Base-by-base conservation (phyloP, 495 filamentous ascomycete species). In the Hypoxylon rickii region DNA sequence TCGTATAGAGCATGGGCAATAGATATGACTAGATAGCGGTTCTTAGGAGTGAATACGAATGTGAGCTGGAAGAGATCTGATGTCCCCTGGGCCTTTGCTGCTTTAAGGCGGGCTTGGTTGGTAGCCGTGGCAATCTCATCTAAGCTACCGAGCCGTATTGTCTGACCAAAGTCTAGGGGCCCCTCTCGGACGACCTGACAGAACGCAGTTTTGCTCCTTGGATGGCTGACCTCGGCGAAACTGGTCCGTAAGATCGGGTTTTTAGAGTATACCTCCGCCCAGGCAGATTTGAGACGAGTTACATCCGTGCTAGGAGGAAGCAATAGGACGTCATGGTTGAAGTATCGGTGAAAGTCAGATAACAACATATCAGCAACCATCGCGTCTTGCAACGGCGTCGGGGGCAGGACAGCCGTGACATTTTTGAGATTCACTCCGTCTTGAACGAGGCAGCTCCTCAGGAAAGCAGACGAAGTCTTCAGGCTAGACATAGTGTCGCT, bases 1-100 rank as follows among this genome's bases (percentile, higher is more conserved):
- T 94, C 89, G 56, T 92, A 92, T 29, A 92, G 75, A 0, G 88
- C 89, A 67, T 94, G 89, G 2, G 89, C 79, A 40, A 92, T 83
- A 10, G 89, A 90, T 15, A 92, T 64, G 1, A 90, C 65, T 3
- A 91, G 57, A 57, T 86, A 85, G 1, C 40, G 52, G 3, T 49
- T 61, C 1, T 54, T 52, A 4, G 68, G 58, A 18, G 76, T 54
- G 7, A 49, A 75, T 1, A 68, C 71, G 45, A 73, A 69, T 0
- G 53, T 42, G 0, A 81, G 58, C 26, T 83, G 79, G n/a, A 79
- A 62, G 3, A 82, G 58, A 18, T 60, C 24, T 3, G 67, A 66
- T 0, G 12, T n/a, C 3, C 65, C 70, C 1, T 45, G 59, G 2
- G 44, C 48, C 2, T 48, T 48, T 17, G 54, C 62, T 15, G 73